phyloP scores from a whole-genome alignment of 1,139 yeast genomes.

The Kurtzmaniella quercitrusa region DNA sequence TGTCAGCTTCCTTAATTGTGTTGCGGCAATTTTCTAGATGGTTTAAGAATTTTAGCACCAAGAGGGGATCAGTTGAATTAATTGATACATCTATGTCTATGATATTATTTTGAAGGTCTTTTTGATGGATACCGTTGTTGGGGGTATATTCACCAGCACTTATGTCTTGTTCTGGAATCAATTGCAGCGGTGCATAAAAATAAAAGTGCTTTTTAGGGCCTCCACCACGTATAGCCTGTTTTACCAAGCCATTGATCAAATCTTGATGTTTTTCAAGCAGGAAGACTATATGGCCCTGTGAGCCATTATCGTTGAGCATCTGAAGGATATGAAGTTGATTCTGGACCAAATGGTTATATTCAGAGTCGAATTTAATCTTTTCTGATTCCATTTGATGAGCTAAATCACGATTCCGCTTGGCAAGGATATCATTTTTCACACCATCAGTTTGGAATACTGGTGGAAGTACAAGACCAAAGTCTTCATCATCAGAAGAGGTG shows the following conservation, averaged over 20 bases:
- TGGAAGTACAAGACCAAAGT: slow-evolving; percentile 21
- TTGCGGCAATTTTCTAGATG: neutral
- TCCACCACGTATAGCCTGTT: neutral
- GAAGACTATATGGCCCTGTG: slow-evolving; percentile 2
- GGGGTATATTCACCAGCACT: no score
- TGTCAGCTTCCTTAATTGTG: neutral
- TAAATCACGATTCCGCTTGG: slow-evolving; percentile 14
- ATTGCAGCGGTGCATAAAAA: slow-evolving; percentile 1
- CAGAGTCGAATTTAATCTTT: slow-evolving; percentile 9
- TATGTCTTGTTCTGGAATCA: neutral
- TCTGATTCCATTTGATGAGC: slow-evolving; percentile 15
- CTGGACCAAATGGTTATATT: slow-evolving; percentile 12
- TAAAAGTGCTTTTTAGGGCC: slow-evolving; percentile 4
- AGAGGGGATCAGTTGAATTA: neutral
- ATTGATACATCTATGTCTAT: neutral
- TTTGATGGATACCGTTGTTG: no score
- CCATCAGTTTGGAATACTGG: slow-evolving; percentile 25
- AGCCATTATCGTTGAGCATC: slow-evolving; percentile 7
- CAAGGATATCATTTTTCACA: slow-evolving; percentile 18
- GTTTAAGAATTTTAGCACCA: neutral
- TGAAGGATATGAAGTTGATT: slow-evolving; percentile 1
- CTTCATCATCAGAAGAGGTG: slow-evolving; percentile 7
- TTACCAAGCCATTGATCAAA: slow-evolving; percentile 4
- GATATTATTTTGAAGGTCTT: no score
- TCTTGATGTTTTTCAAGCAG: slow-evolving; percentile 4